Evolutionary conservation across 352 stramenopile species (phyloP).

Genomic region (Phytophthora vignae): DNA sequence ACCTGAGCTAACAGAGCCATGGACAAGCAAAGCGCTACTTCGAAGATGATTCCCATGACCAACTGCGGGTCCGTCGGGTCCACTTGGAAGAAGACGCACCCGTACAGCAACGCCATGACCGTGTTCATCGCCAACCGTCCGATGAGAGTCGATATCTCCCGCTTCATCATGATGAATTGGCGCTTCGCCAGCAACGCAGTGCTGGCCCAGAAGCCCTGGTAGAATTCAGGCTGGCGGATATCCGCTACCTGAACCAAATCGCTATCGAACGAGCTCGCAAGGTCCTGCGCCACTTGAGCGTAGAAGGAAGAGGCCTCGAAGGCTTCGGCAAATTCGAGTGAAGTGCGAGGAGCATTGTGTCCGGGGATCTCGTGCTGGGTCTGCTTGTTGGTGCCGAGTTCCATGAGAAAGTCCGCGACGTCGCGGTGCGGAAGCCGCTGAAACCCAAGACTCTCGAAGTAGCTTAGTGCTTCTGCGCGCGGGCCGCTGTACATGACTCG

Average conservation of each 20-base stretch:
- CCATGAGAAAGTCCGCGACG: slow-evolving; percentile 59
- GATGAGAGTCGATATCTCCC: slow-evolving; percentile 17
- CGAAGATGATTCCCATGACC: slow-evolving; percentile 28
- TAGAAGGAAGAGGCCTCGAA: slow-evolving; percentile 12
- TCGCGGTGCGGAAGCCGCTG: slow-evolving; percentile 41
- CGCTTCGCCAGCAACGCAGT: slow-evolving; percentile 21
- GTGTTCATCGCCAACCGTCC: slow-evolving; percentile 27
- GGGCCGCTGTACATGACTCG: slow-evolving; percentile 22
- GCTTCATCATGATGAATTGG: slow-evolving; percentile 20
- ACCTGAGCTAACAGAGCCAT: slow-evolving; percentile 21
- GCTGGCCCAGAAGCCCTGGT: slow-evolving; percentile 27
- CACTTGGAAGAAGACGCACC: slow-evolving; percentile 34
- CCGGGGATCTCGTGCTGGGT: slow-evolving; percentile 35
- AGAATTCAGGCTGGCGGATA: slow-evolving; percentile 15
- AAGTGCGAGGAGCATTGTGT: slow-evolving; percentile 7
- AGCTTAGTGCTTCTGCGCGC: not conserved
- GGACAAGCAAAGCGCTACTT: slow-evolving; percentile 20
- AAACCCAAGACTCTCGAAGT: slow-evolving; percentile 29
- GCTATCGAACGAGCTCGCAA: no score
- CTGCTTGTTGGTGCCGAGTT: slow-evolving; percentile 55
- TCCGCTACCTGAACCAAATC: not conserved
- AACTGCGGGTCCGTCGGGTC: slow-evolving; percentile 20
- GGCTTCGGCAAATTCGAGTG: slow-evolving; percentile 12
- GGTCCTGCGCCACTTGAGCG: no score
- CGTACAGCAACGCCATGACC: slow-evolving; percentile 22